Evolutionary conservation across 169 alveolate genomes (phyloP), one percentile per base, ranked within the genome.

Genomic region (Plasmodium sp.): DNA sequence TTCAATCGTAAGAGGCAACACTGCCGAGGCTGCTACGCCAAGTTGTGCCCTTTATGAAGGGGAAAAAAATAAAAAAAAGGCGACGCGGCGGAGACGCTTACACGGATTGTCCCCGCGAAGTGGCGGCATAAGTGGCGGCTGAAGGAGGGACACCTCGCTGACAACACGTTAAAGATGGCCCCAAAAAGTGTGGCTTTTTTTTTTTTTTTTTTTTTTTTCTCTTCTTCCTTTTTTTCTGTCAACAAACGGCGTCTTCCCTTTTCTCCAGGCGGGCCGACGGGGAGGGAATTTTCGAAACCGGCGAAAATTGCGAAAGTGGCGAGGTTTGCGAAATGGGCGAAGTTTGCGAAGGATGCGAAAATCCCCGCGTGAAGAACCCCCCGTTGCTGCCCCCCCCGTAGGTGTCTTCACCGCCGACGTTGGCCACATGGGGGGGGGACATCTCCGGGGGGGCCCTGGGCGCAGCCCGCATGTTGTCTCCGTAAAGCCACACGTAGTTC

Each of bases 401-500:
- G n/a, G 22, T 79, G 84, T 84, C 5, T 71, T 72, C 71, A 41
- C 12, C 36, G 22, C 33, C 27, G 48, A 33, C 39, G 80, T 54
- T 73, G 58, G 16, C 22, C n/a, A 5, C 12, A 31, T 85, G 14
- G 0, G 34, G 75, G 31, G 31, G 1, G 31, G 34, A 27, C 2
- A 48, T 16, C 36, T 74, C 62, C 33, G 10, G 56, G 18, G 31
- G 45, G 9, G 48, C 74, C 56, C 43, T 74, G 0, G 31, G n/a
- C 56, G n/a, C 10, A 67, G 39, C 75, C 34, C 56, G 51, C 48
- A 33, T 48, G 12, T 51, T 36, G 39, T 85, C 71, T 16, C 84
- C 93, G 16, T 85, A 85, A 54, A 85, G 48, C 93, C 93, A 85
- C 6, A 85, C 71, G 39, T 85, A 85, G 39, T 85, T 85, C 34